Base-by-base conservation (phyloP, 2,329 filamentous ascomycete species). In the Neocatenulostroma microsporum region DNA sequence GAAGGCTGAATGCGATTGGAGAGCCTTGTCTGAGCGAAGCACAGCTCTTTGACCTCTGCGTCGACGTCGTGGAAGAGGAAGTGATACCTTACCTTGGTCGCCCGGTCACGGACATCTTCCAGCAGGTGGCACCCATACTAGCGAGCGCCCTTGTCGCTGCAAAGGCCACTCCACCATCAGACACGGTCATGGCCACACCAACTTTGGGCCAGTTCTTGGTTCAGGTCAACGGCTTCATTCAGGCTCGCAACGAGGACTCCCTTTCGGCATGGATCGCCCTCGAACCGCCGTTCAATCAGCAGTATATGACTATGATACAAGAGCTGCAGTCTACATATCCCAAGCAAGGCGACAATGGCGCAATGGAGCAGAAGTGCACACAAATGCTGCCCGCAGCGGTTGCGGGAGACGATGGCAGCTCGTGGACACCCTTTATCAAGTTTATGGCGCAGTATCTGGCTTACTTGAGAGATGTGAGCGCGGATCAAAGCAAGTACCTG, bases 371-470 rank as follows among this genome's bases (percentile, higher is more conserved):
- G 42, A 69, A 80, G 42, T 76, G 85, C 44, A 76, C 80, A 40
- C 70, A 69, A 30, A 65, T 73, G 9, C 68, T 89, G 2, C 79
- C 80, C 0, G 71, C 80, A 41, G 74, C 79, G 6, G 73, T 80
- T 35, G 72, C 82, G 27, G 72, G 76, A 2, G 67, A 70, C 0
- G 76, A 82, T 34, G 80, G 78, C 1, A 70, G 74, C 44, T 78
- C 80, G 6, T 94, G 86, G 85, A 75, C 78, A 0, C 76, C 82
- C 1, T 86, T 94, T 56, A 69, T 82, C 33, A 73, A 77, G 2
- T 93, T 94, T 54, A 76, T 93, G 59, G 82, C 78, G 50, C 78
- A 85, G 33, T 95, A 93, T 54, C 69, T 94, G 46, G 68, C 74
- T 29, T 94, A 88, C 51, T 76, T 89, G 68, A 70, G 87, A 38